phyloP scores from a whole-genome alignment of 2,329 filamentous ascomycete genomes.

The Epicoccum sorghinum region DNA sequence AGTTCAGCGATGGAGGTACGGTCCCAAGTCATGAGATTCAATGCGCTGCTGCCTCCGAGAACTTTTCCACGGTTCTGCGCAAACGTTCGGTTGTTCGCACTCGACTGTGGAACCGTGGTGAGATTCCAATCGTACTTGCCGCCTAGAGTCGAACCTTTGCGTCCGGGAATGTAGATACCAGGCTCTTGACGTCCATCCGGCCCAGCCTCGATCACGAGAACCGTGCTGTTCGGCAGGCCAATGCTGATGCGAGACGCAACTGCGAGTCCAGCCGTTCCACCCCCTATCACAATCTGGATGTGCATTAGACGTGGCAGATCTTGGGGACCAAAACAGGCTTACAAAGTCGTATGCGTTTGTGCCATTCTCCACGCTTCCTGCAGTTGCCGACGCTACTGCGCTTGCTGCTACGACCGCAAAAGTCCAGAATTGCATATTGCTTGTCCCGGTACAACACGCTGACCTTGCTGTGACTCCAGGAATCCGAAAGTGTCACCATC shows the following conservation, averaged over 20 bases:
- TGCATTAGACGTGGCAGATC: neutral
- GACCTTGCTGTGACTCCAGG: no score
- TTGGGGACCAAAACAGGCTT: neutral
- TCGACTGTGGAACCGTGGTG: conserved; percentile 51
- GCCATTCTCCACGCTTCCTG: neutral
- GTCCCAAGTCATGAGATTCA: conserved; percentile 51
- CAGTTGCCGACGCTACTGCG: neutral
- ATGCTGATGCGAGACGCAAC: conserved; percentile 41
- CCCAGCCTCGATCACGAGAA: conserved; percentile 37
- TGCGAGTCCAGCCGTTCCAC: conserved; percentile 38
- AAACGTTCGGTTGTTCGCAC: conserved; percentile 50
- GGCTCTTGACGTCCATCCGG: conserved; percentile 38
- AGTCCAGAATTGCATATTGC: conserved; percentile 8
- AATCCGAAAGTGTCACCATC: neutral
- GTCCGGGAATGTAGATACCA: conserved; percentile 34
- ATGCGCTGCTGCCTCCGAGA: conserved; percentile 55
- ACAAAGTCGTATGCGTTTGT: conserved; percentile 10
- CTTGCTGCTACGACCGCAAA: neutral
- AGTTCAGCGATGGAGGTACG: conserved; percentile 38
- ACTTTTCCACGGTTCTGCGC: conserved; percentile 55
- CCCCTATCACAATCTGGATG: conserved; percentile 28
- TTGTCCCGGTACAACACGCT: neutral
- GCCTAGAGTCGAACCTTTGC: conserved; percentile 36
- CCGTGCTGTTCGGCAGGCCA: conserved; percentile 31
- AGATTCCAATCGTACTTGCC: conserved; percentile 49